Base-by-base conservation (phyloP, 208 protist species). In the Leptomonas seymouri region DNA sequence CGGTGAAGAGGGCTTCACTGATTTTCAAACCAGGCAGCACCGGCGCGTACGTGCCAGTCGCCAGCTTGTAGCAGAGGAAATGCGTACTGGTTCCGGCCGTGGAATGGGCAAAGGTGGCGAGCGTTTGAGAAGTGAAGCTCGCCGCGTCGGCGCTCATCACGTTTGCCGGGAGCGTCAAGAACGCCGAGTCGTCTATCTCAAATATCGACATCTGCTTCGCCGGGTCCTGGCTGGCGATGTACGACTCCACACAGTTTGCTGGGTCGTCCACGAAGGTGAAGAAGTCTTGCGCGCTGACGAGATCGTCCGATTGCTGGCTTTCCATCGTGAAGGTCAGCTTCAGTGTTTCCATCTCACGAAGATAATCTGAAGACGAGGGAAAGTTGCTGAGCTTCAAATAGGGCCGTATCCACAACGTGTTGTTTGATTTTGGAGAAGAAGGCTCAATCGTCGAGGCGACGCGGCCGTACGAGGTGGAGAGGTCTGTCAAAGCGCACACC, bases 51-150 rank as follows among this genome's bases (percentile, higher is more conserved):
- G 91, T 97, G 50, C 86, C 91, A 15, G 21, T 65, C 2, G 69
- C 69, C 15, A 95, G 77, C 39, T 79, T 74, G 69, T 97, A 97
- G 74, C 92, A 97, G 31, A 95, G 27, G 66, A 86, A 86, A 44
- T 82, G 78, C 11, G 64, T 77, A 14, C 80, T 86, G 9, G 77
- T 30, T 3, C 75, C 81, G 12, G 39, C 34, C 18, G 59, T 48
- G 25, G 5, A 46, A 42, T 62, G 21, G 3, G 74, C 51, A 65
- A 95, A 95, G 50, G 91, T 93, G 18, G 63, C 82, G 63, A 79
- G 50, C 16, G 84, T 78, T 42, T 21, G 23, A n/a, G 85, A 68
- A 20, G 64, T 41, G n/a, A 81, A 79, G 23, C 74, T 67, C 16
- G 74, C 34, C 15, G 67, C 54, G 56, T 78, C 82, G 61, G 70